A percentile compares a stretch with the other conserved stretches of the same genome.
These are phyloP conservation scores for Chlorella vulgaris DNA, from an alignment of 139 green algal species.

Conservation along the genomic window DNA sequence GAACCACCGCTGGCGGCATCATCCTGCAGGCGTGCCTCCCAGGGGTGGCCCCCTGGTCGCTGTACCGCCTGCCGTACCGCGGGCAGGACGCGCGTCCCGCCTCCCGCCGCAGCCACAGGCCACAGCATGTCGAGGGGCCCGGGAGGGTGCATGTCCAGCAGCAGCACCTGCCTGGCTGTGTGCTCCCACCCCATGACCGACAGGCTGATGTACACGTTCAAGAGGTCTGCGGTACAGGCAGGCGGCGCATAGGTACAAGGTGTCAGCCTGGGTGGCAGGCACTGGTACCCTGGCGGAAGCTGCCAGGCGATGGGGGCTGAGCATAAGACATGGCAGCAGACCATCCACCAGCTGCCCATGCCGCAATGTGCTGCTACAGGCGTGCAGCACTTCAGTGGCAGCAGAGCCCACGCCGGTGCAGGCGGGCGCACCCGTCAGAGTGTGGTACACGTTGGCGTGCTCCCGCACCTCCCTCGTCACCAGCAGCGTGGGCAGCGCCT, in stretches of 20 bases:
- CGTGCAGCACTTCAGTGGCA: not conserved
- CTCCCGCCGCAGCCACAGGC: constrained; percentile 27
- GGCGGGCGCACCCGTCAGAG: constrained; percentile 15
- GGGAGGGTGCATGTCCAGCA: constrained; percentile 37
- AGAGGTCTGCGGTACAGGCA: constrained; percentile 28
- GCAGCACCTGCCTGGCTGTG: constrained; percentile 29
- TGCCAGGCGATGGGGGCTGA: no score
- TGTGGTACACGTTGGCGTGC: constrained; percentile 53
- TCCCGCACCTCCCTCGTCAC: constrained; percentile 47
- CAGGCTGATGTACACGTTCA: constrained; percentile 50
- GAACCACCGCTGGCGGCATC: not conserved
- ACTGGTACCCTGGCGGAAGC: no score
- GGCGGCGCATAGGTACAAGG: not conserved
- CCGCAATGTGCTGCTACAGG: no score
- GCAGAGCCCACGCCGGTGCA: not conserved
- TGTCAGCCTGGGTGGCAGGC: not conserved
- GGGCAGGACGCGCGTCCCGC: not conserved
- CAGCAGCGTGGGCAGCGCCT: constrained; percentile 35
- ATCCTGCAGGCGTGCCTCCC: not conserved
- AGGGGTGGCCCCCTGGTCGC: not conserved
- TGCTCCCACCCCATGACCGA: constrained; percentile 42
- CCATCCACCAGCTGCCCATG: not conserved
- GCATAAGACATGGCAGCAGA: not conserved
- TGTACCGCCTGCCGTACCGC: not conserved
- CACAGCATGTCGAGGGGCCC: constrained; percentile 38